Conservation (phyloP, 768 basidiomycete species). For the Pulveroboletus frians region DNA sequence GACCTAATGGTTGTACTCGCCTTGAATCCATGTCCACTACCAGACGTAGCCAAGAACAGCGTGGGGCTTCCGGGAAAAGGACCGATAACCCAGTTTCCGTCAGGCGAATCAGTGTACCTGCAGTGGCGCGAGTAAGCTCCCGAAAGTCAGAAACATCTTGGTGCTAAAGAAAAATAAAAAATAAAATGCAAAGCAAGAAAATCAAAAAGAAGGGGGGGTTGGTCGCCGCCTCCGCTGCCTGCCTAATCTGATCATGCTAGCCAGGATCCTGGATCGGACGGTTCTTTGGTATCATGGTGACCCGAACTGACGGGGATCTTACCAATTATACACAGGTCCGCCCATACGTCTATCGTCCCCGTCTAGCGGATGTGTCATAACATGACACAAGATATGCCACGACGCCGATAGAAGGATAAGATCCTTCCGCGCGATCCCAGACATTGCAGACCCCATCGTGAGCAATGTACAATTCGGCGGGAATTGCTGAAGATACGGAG, state of each 20-base stretch:
- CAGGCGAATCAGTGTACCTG: conserved; percentile 88
- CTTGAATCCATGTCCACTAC: conserved; percentile 87
- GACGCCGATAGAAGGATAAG: conserved; percentile 15
- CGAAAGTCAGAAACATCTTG: not conserved
- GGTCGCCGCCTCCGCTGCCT: too few relatives aligned
- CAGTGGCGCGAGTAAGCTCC: not conserved
- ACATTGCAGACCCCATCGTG: not conserved
- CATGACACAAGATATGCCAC: not conserved
- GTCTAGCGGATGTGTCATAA: not conserved
- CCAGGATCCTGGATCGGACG: not conserved
- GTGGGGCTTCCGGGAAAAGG: conserved; percentile 53
- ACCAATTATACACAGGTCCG: not conserved
- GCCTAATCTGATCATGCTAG: not conserved
- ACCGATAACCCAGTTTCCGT: conserved; percentile 88
- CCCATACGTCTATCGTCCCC: not conserved
- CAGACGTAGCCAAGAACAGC: conserved; percentile 79
- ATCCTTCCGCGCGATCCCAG: conserved; percentile 1
- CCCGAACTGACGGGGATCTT: not conserved
- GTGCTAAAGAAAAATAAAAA: not conserved
- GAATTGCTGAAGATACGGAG: not conserved
- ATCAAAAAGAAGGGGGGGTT: conserved; percentile 8
- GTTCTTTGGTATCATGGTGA: not conserved
- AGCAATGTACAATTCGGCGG: not conserved
- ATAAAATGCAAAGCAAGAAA: not conserved
- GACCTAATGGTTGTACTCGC: conserved; percentile 29